Evolutionary conservation across 2,329 filamentous ascomycete species (phyloP).

Genomic region (Pseudopithomyces maydicus): DNA sequence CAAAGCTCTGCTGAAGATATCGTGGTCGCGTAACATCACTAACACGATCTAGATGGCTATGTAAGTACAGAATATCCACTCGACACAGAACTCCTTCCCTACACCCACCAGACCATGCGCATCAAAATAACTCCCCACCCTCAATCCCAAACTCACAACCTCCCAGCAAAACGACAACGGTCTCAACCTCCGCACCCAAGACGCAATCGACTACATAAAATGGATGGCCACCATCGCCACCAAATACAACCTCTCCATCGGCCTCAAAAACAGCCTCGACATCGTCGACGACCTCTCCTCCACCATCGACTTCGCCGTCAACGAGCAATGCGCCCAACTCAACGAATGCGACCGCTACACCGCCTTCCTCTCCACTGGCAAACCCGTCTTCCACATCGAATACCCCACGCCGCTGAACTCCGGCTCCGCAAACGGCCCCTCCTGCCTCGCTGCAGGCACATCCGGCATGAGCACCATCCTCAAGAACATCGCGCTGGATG

Average conservation of each 20-base stretch:
- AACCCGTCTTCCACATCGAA: conserved; percentile 42
- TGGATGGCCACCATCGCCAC: conserved; percentile 31
- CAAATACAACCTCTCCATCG: conserved; percentile 29
- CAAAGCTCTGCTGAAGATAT: background rate
- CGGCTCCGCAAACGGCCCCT: conserved; percentile 36
- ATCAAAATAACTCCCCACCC: background rate
- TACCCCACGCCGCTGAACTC: conserved; percentile 46
- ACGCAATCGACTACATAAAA: conserved; percentile 32
- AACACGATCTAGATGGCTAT: conserved; percentile 20
- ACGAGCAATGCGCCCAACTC: conserved; percentile 36
- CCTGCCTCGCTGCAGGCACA: conserved; percentile 56
- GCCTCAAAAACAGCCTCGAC: conserved; percentile 37
- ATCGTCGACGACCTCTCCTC: conserved; percentile 26
- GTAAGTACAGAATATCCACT: conserved; percentile 11
- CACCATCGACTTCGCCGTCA: conserved; percentile 37
- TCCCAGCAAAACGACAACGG: conserved; percentile 38
- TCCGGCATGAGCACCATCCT: conserved; percentile 65
- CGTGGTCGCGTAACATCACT: background rate
- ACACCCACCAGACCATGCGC: background rate
- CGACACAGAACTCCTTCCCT: background rate
- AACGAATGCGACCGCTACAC: conserved; percentile 30
- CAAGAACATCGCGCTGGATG: conserved; percentile 66
- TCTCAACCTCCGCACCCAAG: conserved; percentile 25
- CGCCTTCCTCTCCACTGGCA: conserved; percentile 31
- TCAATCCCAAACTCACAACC: conserved; percentile 12